Evolutionary conservation across 176 grass and related monocot genomes (phyloP).

Genomic region (Echinochloa phyllopogon): DNA sequence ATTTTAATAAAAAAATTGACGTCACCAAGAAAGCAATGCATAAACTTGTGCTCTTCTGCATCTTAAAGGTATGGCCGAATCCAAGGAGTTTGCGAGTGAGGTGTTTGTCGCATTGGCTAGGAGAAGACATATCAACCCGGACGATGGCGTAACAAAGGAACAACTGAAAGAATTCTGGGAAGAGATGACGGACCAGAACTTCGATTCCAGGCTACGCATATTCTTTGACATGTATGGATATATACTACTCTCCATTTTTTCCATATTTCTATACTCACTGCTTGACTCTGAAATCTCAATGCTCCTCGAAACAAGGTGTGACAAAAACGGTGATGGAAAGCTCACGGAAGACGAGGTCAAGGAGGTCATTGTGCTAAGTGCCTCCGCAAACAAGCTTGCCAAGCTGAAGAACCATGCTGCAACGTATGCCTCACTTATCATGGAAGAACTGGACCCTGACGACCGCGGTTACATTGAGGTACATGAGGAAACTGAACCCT

Average conservation of each 20-base stretch:
- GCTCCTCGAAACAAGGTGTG: conserved; percentile 60
- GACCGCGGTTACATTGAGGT: conserved; percentile 84
- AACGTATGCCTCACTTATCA: conserved; percentile 88
- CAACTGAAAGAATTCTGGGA: conserved; percentile 90
- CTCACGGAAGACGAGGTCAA: conserved; percentile 92
- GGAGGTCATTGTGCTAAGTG: conserved; percentile 89
- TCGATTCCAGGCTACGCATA: conserved; percentile 80
- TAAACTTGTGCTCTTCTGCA: not conserved
- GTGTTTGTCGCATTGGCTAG: conserved; percentile 77
- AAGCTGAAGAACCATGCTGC: conserved; percentile 81
- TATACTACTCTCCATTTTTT: not conserved
- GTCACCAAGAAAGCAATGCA: not conserved
- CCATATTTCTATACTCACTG: not conserved
- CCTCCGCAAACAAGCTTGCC: conserved; percentile 82
- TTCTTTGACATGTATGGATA: conserved; percentile 95
- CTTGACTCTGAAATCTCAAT: conserved; percentile 13
- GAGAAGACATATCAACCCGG: conserved; percentile 58
- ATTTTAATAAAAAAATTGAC: not conserved
- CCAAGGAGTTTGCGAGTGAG: conserved; percentile 87
- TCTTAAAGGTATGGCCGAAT: conserved; percentile 83
- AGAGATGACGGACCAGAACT: conserved; percentile 94
- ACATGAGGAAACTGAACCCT: not conserved
- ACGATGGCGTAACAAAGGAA: conserved; percentile 69
- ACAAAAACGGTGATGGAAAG: conserved; percentile 94
- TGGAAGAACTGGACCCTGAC: conserved; percentile 94